phyloP scores from a whole-genome alignment of 2,329 filamentous ascomycete genomes.

The Venturia effusa region DNA sequence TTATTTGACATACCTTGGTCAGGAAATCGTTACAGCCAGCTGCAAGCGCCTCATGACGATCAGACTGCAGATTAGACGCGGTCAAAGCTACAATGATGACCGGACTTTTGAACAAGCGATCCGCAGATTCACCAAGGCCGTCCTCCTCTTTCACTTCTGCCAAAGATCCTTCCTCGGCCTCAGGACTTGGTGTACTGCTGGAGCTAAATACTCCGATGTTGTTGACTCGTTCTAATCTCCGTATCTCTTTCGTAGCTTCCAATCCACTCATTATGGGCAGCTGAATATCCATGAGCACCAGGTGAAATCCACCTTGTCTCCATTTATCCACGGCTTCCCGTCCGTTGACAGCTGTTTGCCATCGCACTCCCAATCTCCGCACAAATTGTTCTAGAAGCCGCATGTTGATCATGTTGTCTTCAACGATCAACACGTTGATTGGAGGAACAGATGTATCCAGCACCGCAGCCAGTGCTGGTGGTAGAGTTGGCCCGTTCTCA shows the following conservation, averaged over 20 bases:
- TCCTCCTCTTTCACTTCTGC: conserved; percentile 47
- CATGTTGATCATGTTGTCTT: conserved; percentile 97
- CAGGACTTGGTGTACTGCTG: conserved; percentile 32
- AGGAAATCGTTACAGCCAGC: conserved; percentile 97
- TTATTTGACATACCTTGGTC: conserved; percentile 63
- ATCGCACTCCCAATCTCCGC: conserved; percentile 88
- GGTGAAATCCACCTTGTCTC: conserved; percentile 82
- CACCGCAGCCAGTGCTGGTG: conserved; percentile 35
- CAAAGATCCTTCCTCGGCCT: conserved; percentile 25
- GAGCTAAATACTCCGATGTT: conserved; percentile 76
- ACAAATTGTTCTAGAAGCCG: conserved; percentile 90
- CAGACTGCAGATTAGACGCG: conserved; percentile 86
- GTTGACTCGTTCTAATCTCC: conserved; percentile 79
- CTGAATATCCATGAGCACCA: conserved; percentile 98
- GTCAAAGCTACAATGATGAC: conserved; percentile 97
- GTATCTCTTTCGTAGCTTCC: conserved; percentile 89
- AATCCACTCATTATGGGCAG: conserved; percentile 93
- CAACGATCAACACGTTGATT: conserved; percentile 94
- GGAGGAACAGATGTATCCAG: conserved; percentile 80
- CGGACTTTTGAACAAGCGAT: conserved; percentile 75
- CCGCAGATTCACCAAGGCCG: conserved; percentile 49
- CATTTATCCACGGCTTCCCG: conserved; percentile 88
- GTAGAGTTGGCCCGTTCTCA: conserved; percentile 25
- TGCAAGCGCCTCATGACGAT: conserved; percentile 86
- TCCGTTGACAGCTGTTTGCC: conserved; percentile 95